These are phyloP conservation scores for Geotrichum candidum DNA, from an alignment of 1,139 yeast genomes.

Conservation along the genomic window DNA sequence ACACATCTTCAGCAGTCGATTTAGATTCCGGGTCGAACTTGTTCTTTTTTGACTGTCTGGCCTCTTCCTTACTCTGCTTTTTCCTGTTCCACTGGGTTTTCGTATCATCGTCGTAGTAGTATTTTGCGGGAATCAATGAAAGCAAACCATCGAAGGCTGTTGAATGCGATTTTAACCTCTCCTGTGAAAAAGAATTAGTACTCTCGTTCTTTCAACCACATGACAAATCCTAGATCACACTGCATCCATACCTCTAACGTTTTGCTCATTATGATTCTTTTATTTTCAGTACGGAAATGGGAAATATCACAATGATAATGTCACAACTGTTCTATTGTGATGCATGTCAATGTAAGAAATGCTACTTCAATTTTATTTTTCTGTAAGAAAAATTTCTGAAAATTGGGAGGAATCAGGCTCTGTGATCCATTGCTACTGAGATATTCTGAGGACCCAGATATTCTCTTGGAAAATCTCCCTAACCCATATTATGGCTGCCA, in stretches of 20 bases:
- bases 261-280: conserved; percentile 24
- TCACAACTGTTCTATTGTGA: neutral
- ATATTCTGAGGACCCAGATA: conserved; percentile 4
- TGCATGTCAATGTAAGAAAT: neutral
- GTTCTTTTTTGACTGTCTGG: conserved; percentile 53
- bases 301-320: neutral
- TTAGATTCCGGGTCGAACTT: conserved; percentile 69
- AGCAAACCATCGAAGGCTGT: conserved; percentile 84
- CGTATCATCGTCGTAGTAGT: conserved; percentile 65
- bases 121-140: conserved; percentile 89
- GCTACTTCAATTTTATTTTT: neutral
- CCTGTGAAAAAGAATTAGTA: conserved; percentile 40
- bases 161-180: conserved; percentile 76
- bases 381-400: neutral
- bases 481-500: neutral
- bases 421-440: neutral
- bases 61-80: conserved; percentile 59
- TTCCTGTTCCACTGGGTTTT: conserved; percentile 87
- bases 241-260: conserved; percentile 26
- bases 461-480: conserved; percentile 1
- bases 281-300: neutral
- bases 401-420: neutral
- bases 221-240: neutral
- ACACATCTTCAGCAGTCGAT: conserved; percentile 62
- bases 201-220: neutral